Evolutionary conservation across 2,329 filamentous ascomycete genomes (phyloP).

Genomic region (Cordyceps sp.): DNA sequence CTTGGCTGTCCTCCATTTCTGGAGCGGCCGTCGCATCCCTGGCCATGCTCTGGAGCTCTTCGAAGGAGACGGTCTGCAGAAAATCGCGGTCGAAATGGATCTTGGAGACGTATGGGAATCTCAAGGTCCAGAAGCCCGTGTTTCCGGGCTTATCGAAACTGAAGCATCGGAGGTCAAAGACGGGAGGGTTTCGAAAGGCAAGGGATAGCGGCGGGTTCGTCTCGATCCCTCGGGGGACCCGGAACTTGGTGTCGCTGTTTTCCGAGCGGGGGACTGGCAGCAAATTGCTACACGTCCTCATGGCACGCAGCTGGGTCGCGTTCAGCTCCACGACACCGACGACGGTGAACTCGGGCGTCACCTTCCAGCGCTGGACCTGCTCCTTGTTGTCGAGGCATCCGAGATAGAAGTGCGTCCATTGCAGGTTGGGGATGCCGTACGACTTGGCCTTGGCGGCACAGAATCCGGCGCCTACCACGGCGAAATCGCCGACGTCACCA

Average conservation of each 20-base stretch:
- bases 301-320: slow-evolving; percentile 28
- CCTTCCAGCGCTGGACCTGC: slow-evolving; percentile 31
- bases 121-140: slow-evolving; percentile 53
- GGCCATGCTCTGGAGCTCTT: slow-evolving; percentile 53
- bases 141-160: slow-evolving; percentile 60
- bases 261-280: slow-evolving; percentile 18
- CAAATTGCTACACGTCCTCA: slow-evolving; percentile 31
- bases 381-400: slow-evolving; percentile 59
- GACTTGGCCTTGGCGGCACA: slow-evolving; percentile 44
- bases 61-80: slow-evolving; percentile 50
- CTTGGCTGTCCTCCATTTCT: slow-evolving; percentile 37
- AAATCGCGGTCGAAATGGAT: slow-evolving; percentile 61
- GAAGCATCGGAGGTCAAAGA: slow-evolving; percentile 68
- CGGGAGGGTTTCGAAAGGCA: slow-evolving; percentile 52
- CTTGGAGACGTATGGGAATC: slow-evolving; percentile 63
- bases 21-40: slow-evolving; percentile 32
- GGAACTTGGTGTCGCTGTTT: slow-evolving; percentile 25
- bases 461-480: slow-evolving; percentile 59
- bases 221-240: slow-evolving; percentile 26
- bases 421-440: slow-evolving; percentile 34
- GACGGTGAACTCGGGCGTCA: slow-evolving; percentile 45
- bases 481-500: slow-evolving; percentile 73
- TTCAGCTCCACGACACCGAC: slow-evolving; percentile 47
- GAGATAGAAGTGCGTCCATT: slow-evolving; percentile 69
- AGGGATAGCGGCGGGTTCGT: slow-evolving; percentile 24